A percentile compares a stretch with the other conserved stretches of the same genome.
These are phyloP conservation scores for Phytophthora sp. DNA, from an alignment of 352 stramenopile species.

Conservation along the genomic window DNA sequence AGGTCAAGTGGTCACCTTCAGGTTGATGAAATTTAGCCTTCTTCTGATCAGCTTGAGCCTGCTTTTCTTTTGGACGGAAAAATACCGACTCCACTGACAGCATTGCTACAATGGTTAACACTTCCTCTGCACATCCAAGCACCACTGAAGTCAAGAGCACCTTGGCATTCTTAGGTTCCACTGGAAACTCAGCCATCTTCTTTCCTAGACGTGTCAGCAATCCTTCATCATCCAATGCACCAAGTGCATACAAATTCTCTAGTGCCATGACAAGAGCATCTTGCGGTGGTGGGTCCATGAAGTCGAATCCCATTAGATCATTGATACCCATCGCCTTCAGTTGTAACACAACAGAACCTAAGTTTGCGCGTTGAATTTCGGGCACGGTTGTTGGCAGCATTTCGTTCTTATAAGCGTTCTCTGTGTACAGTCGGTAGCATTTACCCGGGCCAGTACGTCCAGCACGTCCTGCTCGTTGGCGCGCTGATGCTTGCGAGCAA, in stretches of 20 bases:
- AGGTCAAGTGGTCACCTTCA: conserved; percentile 98
- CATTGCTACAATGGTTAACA: conserved; percentile 99
- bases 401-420: conserved; percentile 97
- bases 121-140: conserved; percentile 98
- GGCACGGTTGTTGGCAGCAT: conserved; percentile 98
- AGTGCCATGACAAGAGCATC: conserved; percentile 97
- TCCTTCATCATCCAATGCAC: conserved; percentile 98
- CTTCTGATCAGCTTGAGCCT: conserved; percentile 98
- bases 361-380: conserved; percentile 99
- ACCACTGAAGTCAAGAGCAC: conserved; percentile 98
- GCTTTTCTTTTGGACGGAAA: conserved; percentile 98
- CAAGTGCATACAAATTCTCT: conserved; percentile 97
- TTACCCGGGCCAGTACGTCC: conserved; percentile 98
- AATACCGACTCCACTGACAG: conserved; percentile 99
- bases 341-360: conserved; percentile 98
- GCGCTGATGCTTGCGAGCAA: conserved; percentile 98
- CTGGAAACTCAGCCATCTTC: conserved; percentile 99
- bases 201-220: conserved; percentile 92
- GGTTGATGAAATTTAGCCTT: conserved; percentile 99
- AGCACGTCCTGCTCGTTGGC: conserved; percentile 96
- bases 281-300: conserved; percentile 98
- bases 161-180: conserved; percentile 99
- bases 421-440: conserved; percentile 99
- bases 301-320: conserved; percentile 99
- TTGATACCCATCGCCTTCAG: conserved; percentile 99